phyloP scores from a whole-genome alignment of 73 alveolate genomes.

The Paramecium bursaria region DNA sequence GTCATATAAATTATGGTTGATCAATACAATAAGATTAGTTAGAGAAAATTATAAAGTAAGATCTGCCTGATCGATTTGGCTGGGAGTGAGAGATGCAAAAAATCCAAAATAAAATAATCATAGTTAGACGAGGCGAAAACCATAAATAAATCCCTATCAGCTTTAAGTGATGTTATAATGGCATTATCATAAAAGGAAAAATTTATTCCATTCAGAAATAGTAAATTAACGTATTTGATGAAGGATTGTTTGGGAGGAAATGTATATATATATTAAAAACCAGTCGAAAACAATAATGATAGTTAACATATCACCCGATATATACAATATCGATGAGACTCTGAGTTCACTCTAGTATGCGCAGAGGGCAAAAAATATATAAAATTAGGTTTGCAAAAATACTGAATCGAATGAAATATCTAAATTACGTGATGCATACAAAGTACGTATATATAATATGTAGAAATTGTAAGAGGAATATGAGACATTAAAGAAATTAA shows the following conservation, averaged over 20 bases:
- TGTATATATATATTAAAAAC: constrained; percentile 56
- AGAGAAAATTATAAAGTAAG: constrained; percentile 72
- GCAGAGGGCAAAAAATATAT: constrained; percentile 65
- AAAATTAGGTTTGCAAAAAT: too few relatives aligned
- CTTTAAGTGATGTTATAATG: constrained; percentile 86
- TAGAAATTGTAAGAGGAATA: too few relatives aligned
- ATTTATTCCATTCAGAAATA: constrained; percentile 82
- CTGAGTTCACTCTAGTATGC: constrained; percentile 58
- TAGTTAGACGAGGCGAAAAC: constrained; percentile 92
- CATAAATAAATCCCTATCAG: constrained; percentile 88
- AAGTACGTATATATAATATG: too few relatives aligned
- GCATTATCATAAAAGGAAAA: constrained; percentile 71
- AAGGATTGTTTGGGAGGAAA: constrained; percentile 85
- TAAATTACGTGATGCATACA: too few relatives aligned
- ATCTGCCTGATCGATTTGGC: constrained; percentile 94
- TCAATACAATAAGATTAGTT: neutral
- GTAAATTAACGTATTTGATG: constrained; percentile 84
- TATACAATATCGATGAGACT: constrained; percentile 55
- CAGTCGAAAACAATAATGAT: constrained; percentile 96
- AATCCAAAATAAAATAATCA: constrained; percentile 87
- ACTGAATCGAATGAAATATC: too few relatives aligned
- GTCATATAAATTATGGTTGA: constrained; percentile 4
- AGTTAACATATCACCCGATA: constrained; percentile 91
- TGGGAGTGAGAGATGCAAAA: constrained; percentile 94
- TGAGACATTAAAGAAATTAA: too few relatives aligned